These are phyloP conservation scores for Aspergillus mulundensis DNA, from an alignment of 495 filamentous ascomycete genomes.

Conservation along the genomic window DNA sequence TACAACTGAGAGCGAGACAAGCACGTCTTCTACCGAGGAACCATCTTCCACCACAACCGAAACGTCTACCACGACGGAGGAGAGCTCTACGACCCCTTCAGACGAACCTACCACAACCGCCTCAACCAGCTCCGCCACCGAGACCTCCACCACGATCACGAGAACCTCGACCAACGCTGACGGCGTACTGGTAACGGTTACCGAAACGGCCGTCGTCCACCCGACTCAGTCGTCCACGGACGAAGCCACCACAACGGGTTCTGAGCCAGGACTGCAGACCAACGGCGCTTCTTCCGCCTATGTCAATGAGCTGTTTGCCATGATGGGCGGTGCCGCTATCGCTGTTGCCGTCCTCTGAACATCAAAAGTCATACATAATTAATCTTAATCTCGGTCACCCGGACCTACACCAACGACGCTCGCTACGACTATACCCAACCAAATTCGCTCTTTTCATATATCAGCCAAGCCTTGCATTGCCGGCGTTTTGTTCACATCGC, in stretches of 20 bases:
- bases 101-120: constrained; percentile 34
- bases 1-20: constrained; percentile 22
- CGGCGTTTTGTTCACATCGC: neutral
- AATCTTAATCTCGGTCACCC: neutral
- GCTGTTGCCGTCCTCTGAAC: constrained; percentile 38
- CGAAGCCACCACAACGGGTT: constrained; percentile 22
- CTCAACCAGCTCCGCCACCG: constrained; percentile 29
- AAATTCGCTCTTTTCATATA: neutral
- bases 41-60: constrained; percentile 13
- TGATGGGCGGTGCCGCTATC: constrained; percentile 41
- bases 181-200: constrained; percentile 49
- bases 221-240: constrained; percentile 24
- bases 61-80: constrained; percentile 26
- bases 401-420: neutral
- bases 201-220: constrained; percentile 44
- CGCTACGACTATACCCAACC: neutral
- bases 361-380: neutral
- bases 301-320: constrained; percentile 37
- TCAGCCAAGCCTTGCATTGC: constrained; percentile 2
- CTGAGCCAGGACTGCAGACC: constrained; percentile 42
- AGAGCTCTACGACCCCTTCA: constrained; percentile 2
- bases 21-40: constrained; percentile 3
- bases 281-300: constrained; percentile 29
- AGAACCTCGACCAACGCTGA: constrained; percentile 44
- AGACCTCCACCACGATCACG: constrained; percentile 30